Evolutionary conservation across 441 rosid species (phyloP).

Genomic region (Brassica hybrid): DNA sequence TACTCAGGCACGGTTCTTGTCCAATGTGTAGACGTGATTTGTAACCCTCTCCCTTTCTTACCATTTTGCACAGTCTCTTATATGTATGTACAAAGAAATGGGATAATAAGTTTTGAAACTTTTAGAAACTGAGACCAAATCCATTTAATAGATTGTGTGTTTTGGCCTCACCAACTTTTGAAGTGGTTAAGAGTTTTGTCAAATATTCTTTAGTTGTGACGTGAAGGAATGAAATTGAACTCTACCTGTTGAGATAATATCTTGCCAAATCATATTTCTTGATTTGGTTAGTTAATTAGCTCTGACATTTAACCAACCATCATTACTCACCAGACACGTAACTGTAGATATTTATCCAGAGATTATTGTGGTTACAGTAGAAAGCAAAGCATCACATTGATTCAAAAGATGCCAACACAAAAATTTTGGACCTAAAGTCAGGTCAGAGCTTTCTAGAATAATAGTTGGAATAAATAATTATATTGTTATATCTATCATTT

Average conservation of each 20-base stretch:
- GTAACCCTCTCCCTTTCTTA: constrained; percentile 10
- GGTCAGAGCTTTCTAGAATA: too few relatives aligned
- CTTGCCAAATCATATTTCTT: constrained; percentile 27
- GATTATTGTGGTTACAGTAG: neutral
- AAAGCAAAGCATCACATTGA: constrained; percentile 8
- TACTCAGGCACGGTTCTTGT: constrained; percentile 37
- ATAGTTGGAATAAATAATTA: too few relatives aligned
- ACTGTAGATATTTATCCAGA: neutral
- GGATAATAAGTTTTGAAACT: too few relatives aligned
- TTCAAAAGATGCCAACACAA: constrained; percentile 21
- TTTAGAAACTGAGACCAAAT: constrained; percentile 8
- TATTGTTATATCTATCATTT: too few relatives aligned
- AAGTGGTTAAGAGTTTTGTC: constrained; percentile 21
- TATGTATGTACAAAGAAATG: constrained; percentile 30
- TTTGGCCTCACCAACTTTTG: constrained; percentile 37
- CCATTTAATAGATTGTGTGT: constrained; percentile 34
- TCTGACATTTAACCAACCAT: constrained; percentile 15
- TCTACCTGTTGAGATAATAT: constrained; percentile 17
- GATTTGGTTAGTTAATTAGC: constrained; percentile 26
- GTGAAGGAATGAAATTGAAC: constrained; percentile 34
- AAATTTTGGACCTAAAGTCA: too few relatives aligned
- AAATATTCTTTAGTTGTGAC: constrained; percentile 28
- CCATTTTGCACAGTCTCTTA: constrained; percentile 32
- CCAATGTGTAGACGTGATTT: constrained; percentile 41
- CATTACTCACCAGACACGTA: constrained; percentile 27